phyloP scores from a whole-genome alignment of 768 basidiomycete genomes.

The Flagelloscypha sp. region DNA sequence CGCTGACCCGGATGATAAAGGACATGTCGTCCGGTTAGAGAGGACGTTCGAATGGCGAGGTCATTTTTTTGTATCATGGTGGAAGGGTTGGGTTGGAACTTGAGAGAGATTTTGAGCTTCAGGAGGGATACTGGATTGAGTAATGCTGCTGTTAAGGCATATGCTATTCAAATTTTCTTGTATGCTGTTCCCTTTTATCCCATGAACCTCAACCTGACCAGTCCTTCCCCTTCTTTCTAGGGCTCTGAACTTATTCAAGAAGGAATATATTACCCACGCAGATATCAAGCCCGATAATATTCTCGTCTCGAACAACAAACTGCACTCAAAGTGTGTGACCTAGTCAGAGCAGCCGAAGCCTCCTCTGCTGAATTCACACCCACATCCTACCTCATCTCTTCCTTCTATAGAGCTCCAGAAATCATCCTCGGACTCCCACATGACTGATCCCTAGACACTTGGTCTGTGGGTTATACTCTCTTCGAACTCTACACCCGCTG shows the following conservation, averaged over 20 bases:
- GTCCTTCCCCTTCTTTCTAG: no score
- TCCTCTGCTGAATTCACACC: constrained; percentile 96
- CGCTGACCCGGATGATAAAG: constrained; percentile 94
- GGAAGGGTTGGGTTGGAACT: no score
- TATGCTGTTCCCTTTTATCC: no score
- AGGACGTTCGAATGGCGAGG: constrained; percentile 96
- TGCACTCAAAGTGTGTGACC: constrained; percentile 86
- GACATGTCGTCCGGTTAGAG: constrained; percentile 89
- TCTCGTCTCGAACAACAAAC: no score
- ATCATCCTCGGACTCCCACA: constrained; percentile 97
- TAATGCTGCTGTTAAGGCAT: constrained; percentile 96
- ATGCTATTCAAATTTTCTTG: constrained; percentile 93
- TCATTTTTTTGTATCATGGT: constrained; percentile 94
- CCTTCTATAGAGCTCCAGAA: constrained; percentile 98
- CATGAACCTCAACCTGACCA: no score
- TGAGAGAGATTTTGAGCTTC: constrained; percentile 97
- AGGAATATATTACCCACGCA: no score
- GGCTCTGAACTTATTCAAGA: no score
- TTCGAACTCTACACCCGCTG: constrained; percentile 94
- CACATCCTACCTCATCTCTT: constrained; percentile 91
- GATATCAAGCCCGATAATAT: no score
- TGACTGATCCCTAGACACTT: constrained; percentile 87
- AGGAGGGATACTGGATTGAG: constrained; percentile 97
- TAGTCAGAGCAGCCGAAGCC: constrained; percentile 92
- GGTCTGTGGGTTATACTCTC: constrained; percentile 98